Conservation (phyloP, 495 filamentous ascomycete species). For the Aspergillus bridgeri region DNA sequence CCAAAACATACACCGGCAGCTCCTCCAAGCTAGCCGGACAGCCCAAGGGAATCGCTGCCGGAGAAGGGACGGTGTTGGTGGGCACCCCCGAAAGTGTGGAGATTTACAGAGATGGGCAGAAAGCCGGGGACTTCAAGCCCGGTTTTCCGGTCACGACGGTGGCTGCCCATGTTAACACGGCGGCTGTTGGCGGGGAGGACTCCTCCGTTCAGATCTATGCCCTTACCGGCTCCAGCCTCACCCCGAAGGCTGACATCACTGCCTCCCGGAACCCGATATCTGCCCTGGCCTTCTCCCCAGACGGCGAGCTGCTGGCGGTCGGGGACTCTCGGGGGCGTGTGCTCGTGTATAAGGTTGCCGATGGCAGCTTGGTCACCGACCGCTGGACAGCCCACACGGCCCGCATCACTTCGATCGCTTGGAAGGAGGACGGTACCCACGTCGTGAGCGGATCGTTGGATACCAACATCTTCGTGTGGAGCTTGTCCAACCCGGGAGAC, state of each 20-base stretch:
- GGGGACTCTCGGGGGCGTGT: conserved; percentile 87
- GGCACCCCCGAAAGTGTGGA: conserved; percentile 63
- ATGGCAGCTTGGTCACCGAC: conserved; percentile 48
- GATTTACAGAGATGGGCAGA: conserved; percentile 57
- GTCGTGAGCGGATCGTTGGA: conserved; percentile 84
- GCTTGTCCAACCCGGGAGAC: conserved; percentile 74
- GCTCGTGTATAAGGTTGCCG: conserved; percentile 58
- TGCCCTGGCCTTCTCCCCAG: conserved; percentile 72
- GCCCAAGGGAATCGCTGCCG: conserved; percentile 54
- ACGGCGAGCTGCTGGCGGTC: conserved; percentile 69
- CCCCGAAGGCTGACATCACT: conserved; percentile 43
- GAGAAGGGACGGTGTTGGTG: conserved; percentile 54
- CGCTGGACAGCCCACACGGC: conserved; percentile 93
- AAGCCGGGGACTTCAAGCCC: conserved; percentile 56
- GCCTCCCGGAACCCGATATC: conserved; percentile 40
- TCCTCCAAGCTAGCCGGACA: conserved; percentile 54
- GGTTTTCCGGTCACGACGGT: conserved; percentile 67
- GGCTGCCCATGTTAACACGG: conserved; percentile 57
- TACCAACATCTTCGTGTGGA: conserved; percentile 91
- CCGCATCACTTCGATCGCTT: conserved; percentile 76
- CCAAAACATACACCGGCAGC: conserved; percentile 56
- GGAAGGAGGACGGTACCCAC: conserved; percentile 71
- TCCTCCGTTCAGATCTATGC: conserved; percentile 69
- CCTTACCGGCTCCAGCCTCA: conserved; percentile 44
- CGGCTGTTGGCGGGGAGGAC: conserved; percentile 76